These are phyloP conservation scores for Cantharellus anzutake DNA, from an alignment of 768 basidiomycete genomes.

Conservation along the genomic window DNA sequence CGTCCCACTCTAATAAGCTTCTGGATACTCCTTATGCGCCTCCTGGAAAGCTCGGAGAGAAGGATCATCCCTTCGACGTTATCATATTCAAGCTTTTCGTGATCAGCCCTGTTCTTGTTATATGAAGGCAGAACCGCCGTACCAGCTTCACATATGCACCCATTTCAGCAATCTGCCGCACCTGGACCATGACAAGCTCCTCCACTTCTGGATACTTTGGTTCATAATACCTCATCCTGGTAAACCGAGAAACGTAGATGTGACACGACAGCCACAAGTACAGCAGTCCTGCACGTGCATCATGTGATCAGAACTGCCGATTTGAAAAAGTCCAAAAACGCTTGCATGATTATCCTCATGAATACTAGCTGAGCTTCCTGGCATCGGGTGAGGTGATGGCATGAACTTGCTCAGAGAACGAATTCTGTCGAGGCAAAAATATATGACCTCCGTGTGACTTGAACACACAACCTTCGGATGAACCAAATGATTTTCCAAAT, in stretches of 20 bases:
- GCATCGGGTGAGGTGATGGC: no score
- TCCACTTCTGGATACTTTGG: slow-evolving; percentile 91
- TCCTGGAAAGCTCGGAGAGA: slow-evolving; percentile 88
- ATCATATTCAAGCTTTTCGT: slow-evolving; percentile 79
- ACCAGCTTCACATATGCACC: slow-evolving; percentile 98
- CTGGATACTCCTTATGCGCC: slow-evolving; percentile 93
- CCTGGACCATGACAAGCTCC: slow-evolving; percentile 98
- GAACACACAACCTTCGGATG: slow-evolving; percentile 1
- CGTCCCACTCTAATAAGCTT: slow-evolving; percentile 94
- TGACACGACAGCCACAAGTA: not conserved
- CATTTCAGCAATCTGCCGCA: slow-evolving; percentile 98
- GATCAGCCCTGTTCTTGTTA: not conserved
- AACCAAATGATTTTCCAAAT: not conserved
- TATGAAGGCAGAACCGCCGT: not conserved
- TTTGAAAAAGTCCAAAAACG: no score
- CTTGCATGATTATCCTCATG: no score
- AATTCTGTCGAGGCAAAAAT: not conserved
- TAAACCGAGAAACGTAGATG: not conserved
- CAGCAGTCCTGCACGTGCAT: not conserved
- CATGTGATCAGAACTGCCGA: no score
- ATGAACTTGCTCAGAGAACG: no score
- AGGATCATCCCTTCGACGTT: slow-evolving; percentile 99
- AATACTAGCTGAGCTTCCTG: no score
- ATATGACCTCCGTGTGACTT: slow-evolving; percentile 1
- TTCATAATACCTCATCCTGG: slow-evolving; percentile 75